These are phyloP conservation scores for Aspergillus neoniger DNA, from an alignment of 2,329 filamentous ascomycete genomes.

Conservation along the genomic window DNA sequence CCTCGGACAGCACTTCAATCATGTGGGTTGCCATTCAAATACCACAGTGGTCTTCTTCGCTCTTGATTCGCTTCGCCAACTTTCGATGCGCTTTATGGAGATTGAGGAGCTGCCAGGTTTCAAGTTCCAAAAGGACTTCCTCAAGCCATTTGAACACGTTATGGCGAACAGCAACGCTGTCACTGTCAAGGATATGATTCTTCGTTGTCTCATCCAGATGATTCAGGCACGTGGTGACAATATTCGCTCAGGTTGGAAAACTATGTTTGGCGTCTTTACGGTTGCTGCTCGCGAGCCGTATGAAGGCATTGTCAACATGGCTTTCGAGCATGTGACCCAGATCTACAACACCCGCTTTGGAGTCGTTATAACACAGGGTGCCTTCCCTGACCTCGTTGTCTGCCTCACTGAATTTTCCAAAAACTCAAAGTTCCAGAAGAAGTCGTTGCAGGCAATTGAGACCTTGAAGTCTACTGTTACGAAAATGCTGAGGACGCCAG, in stretches of 20 bases:
- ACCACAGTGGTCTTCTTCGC: slow-evolving; percentile 97
- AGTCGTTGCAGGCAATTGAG: slow-evolving; percentile 94
- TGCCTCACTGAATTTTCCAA: slow-evolving; percentile 98
- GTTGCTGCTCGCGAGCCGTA: slow-evolving; percentile 91
- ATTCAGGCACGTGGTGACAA: slow-evolving; percentile 96
- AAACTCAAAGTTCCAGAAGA: slow-evolving; percentile 98
- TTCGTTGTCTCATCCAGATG: slow-evolving; percentile 97
- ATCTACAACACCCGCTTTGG: slow-evolving; percentile 96
- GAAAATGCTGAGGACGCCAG: slow-evolving; percentile 91
- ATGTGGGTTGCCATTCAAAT: slow-evolving; percentile 94
- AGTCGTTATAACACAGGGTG: slow-evolving; percentile 92
- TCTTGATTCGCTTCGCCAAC: slow-evolving; percentile 87
- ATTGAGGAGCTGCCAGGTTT: slow-evolving; percentile 97
- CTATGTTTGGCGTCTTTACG: slow-evolving; percentile 99
- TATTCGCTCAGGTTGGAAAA: slow-evolving; percentile 96
- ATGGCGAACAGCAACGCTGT: slow-evolving; percentile 90
- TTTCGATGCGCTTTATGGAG: slow-evolving; percentile 99
- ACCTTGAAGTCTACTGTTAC: slow-evolving; percentile 90
- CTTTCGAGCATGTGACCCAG: slow-evolving; percentile 93
- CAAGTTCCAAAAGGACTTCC: slow-evolving; percentile 99
- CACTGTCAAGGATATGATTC: slow-evolving; percentile 94
- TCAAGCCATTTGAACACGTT: slow-evolving; percentile 97
- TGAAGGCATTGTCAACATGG: slow-evolving; percentile 93
- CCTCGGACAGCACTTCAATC: slow-evolving; percentile 97
- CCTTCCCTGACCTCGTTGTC: slow-evolving; percentile 93